Percentiles rank a stretch among this genome's conserved stretches.
Evolutionary conservation across 2,329 filamentous ascomycete species (phyloP).

Genomic region (Huntiella abstrusa): DNA sequence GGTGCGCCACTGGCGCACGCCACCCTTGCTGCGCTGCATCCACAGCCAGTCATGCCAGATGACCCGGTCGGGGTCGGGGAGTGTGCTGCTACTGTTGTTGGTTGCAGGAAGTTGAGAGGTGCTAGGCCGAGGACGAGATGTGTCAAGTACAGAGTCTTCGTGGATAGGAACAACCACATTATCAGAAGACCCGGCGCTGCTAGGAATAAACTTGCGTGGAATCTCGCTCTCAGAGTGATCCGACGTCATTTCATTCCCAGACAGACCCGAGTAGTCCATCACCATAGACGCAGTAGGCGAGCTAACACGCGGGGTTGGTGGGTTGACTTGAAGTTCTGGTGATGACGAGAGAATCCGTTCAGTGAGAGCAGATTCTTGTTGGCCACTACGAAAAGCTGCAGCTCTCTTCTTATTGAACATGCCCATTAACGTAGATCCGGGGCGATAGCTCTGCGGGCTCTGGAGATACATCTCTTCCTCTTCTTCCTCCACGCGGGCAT

Average conservation of each 20-base stretch:
- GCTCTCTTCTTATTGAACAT: slow-evolving; percentile 8
- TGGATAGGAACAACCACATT: slow-evolving; percentile 26
- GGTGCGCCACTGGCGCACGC: slow-evolving; percentile 84
- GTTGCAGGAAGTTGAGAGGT: slow-evolving; percentile 13
- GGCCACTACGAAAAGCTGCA: neutral
- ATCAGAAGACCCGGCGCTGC: slow-evolving; percentile 24
- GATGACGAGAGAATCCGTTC: slow-evolving; percentile 37
- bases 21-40: slow-evolving; percentile 63
- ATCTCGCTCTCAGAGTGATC: slow-evolving; percentile 62
- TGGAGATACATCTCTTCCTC: slow-evolving; percentile 66
- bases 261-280: slow-evolving; percentile 43
- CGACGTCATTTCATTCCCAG: slow-evolving; percentile 51
- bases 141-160: slow-evolving; percentile 12
- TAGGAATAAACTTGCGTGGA: slow-evolving; percentile 17
- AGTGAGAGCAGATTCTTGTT: slow-evolving; percentile 13
- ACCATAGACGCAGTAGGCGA: slow-evolving; percentile 40
- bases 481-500: slow-evolving; percentile 72
- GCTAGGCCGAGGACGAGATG: neutral
- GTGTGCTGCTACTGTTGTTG: slow-evolving; percentile 23
- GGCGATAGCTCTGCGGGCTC: slow-evolving; percentile 38
- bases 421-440: slow-evolving; percentile 11
- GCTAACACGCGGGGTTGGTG: slow-evolving; percentile 19
- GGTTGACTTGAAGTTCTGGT: slow-evolving; percentile 33
- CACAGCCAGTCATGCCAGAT: slow-evolving; percentile 85
- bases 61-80: slow-evolving; percentile 66